Evolutionary conservation across 352 stramenopile species (phyloP).

Genomic region (Globisporangium cystogenes): DNA sequence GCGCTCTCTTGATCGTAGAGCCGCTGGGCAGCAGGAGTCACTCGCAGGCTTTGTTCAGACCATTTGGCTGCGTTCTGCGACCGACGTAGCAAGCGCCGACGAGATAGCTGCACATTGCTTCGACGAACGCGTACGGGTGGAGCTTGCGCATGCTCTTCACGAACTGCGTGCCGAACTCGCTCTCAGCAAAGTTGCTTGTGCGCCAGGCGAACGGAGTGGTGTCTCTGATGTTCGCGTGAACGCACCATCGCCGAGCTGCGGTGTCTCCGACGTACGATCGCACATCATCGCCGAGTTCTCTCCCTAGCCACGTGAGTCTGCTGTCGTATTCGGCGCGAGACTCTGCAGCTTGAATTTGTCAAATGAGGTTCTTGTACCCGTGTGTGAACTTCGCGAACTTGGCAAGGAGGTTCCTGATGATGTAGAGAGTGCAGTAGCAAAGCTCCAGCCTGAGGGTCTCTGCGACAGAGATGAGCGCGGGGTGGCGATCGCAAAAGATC

Average conservation of each 20-base stretch:
- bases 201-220: conserved; percentile 2
- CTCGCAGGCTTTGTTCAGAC: background rate
- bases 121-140: conserved; percentile 1
- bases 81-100: conserved; percentile 1
- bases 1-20: background rate
- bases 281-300: background rate
- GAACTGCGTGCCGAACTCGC: conserved; percentile 3
- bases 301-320: background rate
- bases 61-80: background rate
- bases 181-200: conserved; percentile 9
- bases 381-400: background rate
- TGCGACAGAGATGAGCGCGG: no score
- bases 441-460: background rate
- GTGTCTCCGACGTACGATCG: background rate
- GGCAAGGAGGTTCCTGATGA: background rate
- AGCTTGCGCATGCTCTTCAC: background rate
- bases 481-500: no score
- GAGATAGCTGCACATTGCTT: conserved; percentile 2
- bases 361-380: background rate
- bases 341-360: background rate
- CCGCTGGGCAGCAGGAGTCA: background rate
- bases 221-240: background rate
- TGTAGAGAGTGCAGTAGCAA: background rate
- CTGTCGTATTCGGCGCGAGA: background rate
- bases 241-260: background rate